Conservation (phyloP, 148 eudicot genomes). For the Cornus controversa region DNA sequence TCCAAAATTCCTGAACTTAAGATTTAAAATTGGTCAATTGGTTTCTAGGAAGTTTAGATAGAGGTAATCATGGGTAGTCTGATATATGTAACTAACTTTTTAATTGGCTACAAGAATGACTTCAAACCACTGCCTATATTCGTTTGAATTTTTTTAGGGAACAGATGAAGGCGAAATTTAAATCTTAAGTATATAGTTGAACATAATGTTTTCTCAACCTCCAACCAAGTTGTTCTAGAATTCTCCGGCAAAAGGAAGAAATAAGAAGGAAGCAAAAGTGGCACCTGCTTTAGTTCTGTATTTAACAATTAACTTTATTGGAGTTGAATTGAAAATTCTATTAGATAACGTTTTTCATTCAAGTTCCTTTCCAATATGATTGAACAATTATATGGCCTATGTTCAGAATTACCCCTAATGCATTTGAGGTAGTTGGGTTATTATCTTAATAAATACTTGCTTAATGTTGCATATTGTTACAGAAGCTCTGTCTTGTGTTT, state of each 20-base stretch:
- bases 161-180: background rate
- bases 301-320: background rate
- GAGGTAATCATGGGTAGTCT: background rate
- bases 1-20: constrained; percentile 15
- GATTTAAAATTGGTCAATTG: background rate
- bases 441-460: background rate
- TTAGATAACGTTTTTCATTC: background rate
- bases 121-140: background rate
- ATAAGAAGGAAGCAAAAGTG: background rate
- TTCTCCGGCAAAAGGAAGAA: background rate
- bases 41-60: background rate
- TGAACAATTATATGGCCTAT: background rate
- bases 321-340: background rate
- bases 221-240: background rate
- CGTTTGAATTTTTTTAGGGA: background rate
- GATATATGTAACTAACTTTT: background rate
- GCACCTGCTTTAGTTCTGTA: background rate
- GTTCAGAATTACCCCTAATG: constrained; percentile 67
- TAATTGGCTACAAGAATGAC: background rate
- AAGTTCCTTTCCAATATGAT: background rate
- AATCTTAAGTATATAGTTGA: background rate
- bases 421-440: constrained; percentile 57
- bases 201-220: background rate
- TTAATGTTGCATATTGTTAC: constrained; percentile 26
- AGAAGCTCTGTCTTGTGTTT: constrained; percentile 89